Conservation (phyloP, 768 basidiomycete genomes). For the Pulveroboletus sp. region DNA sequence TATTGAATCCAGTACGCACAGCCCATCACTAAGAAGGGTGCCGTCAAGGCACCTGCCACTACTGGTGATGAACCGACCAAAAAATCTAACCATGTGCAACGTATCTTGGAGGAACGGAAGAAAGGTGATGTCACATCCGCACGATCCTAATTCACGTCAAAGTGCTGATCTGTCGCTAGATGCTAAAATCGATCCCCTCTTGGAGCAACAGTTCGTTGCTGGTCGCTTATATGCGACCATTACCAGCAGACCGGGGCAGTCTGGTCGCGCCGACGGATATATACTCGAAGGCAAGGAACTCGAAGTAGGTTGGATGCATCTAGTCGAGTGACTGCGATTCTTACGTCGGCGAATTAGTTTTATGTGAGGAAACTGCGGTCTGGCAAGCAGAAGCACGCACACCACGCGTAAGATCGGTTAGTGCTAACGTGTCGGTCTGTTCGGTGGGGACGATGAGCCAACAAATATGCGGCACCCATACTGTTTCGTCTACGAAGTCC, state of each 20-base stretch:
- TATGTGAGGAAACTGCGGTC: conserved; percentile 91
- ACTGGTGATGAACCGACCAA: conserved; percentile 58
- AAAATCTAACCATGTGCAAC: conserved; percentile 86
- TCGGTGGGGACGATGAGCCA: not conserved
- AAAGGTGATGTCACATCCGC: conserved; percentile 54
- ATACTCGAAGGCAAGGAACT: conserved; percentile 98
- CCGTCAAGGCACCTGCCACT: conserved; percentile 48
- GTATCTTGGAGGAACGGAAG: conserved; percentile 83
- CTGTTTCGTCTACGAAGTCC: not conserved
- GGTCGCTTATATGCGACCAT: conserved; percentile 94
- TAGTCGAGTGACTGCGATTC: conserved; percentile 1
- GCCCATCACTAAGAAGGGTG: conserved; percentile 86
- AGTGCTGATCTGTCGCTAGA: conserved; percentile 41
- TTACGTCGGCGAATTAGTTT: conserved; percentile 53
- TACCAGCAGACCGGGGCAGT: conserved; percentile 94
- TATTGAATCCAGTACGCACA: conserved; percentile 71
- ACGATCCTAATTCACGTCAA: not conserved
- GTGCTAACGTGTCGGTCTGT: not conserved
- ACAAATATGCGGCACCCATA: not conserved
- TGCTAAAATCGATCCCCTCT: conserved; percentile 85
- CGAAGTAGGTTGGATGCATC: conserved; percentile 53
- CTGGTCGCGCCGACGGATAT: conserved; percentile 95
- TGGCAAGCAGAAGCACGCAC: conserved; percentile 92
- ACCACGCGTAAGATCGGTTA: conserved; percentile 33
- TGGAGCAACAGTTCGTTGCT: conserved; percentile 87